Evolutionary conservation across 2,329 filamentous ascomycete genomes (phyloP), one percentile per base, ranked within the genome.

Genomic region (Aspergillus sojae): DNA sequence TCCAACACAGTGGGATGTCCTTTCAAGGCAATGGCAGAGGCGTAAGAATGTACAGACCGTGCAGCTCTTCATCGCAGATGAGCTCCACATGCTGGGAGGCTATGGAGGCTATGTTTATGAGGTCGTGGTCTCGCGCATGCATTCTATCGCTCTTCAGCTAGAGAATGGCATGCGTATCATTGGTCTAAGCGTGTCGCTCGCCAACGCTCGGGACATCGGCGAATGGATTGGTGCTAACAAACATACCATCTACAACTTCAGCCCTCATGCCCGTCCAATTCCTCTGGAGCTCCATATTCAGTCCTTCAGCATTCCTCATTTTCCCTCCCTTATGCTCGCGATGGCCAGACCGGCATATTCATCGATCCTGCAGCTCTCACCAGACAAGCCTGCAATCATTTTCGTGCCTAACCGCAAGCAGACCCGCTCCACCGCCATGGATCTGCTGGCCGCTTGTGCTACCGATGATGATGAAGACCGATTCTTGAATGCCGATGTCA

Each of bases 181-280:
- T 60, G 95, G 93, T 2, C 81, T 99, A 64, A 94, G 93, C 74
- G 95, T 97, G 32, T 96, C 95, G 28, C 84, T 99, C 26, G 90
- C 95, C 5, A 98, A 97, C 75, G 94, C 94, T 57, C 88, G 93
- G 63, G 95, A 99, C 72, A 87, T 99, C 71, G 94, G 94, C 58
- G 95, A 97, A 79, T 99, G 95, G 95, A 93, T 99, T 69, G 95
- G 96, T 69, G 95, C 94, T 9, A 96, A 89, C 78, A 98, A 97
- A 82, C 95, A 99, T 76, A 96, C 95, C 56, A 97, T 97, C 67
- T 99, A 94, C 85, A 99, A 99, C 81, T 99, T 99, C 82, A 97
- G 93, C 71, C 95, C 95, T 2, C 91, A 94, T 73, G 89, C 94
- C 65, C 90, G 96, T 62, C 91, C 93, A 1, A 88, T 97, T 21